Evolutionary conservation across 768 basidiomycete genomes (phyloP).

Genomic region (Amanita muscaria): DNA sequence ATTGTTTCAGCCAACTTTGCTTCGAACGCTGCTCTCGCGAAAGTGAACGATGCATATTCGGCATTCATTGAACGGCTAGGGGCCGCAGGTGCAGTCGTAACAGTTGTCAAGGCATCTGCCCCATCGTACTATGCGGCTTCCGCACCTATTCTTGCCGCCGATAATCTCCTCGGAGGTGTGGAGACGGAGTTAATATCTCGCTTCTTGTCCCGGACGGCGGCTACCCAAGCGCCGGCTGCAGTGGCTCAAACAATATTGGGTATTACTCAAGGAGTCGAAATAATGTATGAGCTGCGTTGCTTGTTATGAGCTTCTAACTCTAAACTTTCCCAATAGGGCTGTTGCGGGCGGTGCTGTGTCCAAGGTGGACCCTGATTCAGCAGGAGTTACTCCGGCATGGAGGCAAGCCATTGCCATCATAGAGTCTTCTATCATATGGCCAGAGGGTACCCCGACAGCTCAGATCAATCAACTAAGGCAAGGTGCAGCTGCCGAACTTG

Average conservation of each 20-base stretch:
- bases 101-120: neutral
- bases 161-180: neutral
- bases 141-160: neutral
- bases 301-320: too few species aligned
- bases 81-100: neutral
- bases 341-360: conserved; percentile 21
- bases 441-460: neutral
- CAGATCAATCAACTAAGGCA: conserved; percentile 5
- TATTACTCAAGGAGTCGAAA: conserved; percentile 11
- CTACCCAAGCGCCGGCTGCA: conserved; percentile 16
- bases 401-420: conserved; percentile 30
- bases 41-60: neutral
- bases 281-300: conserved; percentile 14
- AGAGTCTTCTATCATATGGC: conserved; percentile 18
- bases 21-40: neutral
- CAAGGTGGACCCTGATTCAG: conserved; percentile 25
- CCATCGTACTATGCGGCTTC: neutral
- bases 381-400: conserved; percentile 42
- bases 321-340: neutral
- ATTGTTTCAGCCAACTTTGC: neutral
- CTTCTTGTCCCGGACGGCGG: conserved; percentile 23
- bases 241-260: conserved; percentile 18
- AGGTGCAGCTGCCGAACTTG: conserved; percentile 13
- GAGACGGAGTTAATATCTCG: conserved; percentile 15
- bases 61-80: too few species aligned